phyloP scores from a whole-genome alignment of 108 stramenopile species.

The Discostella pseudostelligera region DNA sequence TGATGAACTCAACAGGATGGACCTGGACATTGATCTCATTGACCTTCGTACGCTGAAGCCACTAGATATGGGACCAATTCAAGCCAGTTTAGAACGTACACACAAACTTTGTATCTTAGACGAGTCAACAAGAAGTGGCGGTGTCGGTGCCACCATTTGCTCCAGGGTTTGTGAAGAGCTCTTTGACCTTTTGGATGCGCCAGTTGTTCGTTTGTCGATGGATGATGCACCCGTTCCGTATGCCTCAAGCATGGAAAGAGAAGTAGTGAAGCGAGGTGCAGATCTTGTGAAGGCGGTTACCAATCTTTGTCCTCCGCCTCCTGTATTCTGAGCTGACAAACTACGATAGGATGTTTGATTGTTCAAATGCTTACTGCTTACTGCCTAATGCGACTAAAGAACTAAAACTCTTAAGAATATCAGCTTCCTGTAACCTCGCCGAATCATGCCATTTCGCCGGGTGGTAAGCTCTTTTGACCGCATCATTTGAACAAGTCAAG shows the following conservation, averaged over 20 bases:
- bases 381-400: too few species aligned
- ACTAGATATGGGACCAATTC: conserved; percentile 61
- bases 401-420: too few species aligned
- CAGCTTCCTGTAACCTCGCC: too few species aligned
- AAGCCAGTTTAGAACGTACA: conserved; percentile 47
- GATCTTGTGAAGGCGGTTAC: conserved; percentile 41
- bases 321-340: not conserved
- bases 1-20: conserved; percentile 31
- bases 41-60: conserved; percentile 68
- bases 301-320: conserved; percentile 15
- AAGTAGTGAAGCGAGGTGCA: conserved; percentile 48
- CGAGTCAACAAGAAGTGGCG: conserved; percentile 61
- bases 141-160: conserved; percentile 67
- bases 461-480: conserved; percentile 79
- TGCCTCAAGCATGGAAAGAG: conserved; percentile 59
- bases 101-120: conserved; percentile 63
- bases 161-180: conserved; percentile 55
- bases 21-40: conserved; percentile 61
- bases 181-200: conserved; percentile 69
- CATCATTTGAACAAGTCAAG: conserved; percentile 88
- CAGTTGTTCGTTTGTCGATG: conserved; percentile 64
- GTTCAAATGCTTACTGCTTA: too few species aligned
- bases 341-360: too few species aligned
- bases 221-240: conserved; percentile 73
- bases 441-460: conserved; percentile 57